phyloP scores from a whole-genome alignment of 805 yeast genomes.

The Priceomyces haplophilus region DNA sequence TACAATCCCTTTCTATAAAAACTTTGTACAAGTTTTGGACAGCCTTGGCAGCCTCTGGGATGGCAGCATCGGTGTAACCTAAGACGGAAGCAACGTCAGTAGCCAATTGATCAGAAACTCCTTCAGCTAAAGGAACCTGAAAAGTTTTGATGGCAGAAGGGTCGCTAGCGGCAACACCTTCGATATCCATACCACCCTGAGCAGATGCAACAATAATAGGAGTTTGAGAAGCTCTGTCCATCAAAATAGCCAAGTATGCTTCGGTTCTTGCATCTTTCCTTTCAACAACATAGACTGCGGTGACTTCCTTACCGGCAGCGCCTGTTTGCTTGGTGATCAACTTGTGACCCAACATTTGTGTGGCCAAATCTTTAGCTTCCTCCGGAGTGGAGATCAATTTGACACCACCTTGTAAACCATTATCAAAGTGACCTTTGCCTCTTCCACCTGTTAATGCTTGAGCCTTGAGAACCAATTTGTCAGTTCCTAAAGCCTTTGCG shows the following conservation, averaged over 20 bases:
- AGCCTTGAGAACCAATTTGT: conserved; percentile 92
- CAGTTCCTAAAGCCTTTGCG: conserved; percentile 72
- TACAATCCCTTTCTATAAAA: conserved; percentile 88
- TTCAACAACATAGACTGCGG: conserved; percentile 94
- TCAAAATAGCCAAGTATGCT: conserved; percentile 89
- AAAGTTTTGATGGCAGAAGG: conserved; percentile 91
- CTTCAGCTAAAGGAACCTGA: conserved; percentile 70
- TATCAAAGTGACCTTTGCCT: conserved; percentile 97
- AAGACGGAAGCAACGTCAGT: conserved; percentile 70
- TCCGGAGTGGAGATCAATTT: conserved; percentile 80
- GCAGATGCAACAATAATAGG: conserved; percentile 94
- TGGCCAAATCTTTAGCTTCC: conserved; percentile 83
- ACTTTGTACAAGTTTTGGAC: conserved; percentile 85
- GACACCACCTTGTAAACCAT: conserved; percentile 96
- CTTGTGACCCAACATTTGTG: conserved; percentile 87
- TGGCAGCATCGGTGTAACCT: conserved; percentile 77
- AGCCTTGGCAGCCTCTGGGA: conserved; percentile 82
- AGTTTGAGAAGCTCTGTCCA: conserved; percentile 88
- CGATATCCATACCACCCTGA: conserved; percentile 99
- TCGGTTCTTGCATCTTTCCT: conserved; percentile 92
- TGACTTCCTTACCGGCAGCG: conserved; percentile 92
- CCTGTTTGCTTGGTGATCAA: conserved; percentile 98
- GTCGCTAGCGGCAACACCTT: conserved; percentile 90
- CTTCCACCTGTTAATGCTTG: conserved; percentile 99
- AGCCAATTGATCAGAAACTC: conserved; percentile 79